These are phyloP conservation scores for Penicillium taxi DNA, from an alignment of 495 filamentous ascomycete species.

Conservation along the genomic window DNA sequence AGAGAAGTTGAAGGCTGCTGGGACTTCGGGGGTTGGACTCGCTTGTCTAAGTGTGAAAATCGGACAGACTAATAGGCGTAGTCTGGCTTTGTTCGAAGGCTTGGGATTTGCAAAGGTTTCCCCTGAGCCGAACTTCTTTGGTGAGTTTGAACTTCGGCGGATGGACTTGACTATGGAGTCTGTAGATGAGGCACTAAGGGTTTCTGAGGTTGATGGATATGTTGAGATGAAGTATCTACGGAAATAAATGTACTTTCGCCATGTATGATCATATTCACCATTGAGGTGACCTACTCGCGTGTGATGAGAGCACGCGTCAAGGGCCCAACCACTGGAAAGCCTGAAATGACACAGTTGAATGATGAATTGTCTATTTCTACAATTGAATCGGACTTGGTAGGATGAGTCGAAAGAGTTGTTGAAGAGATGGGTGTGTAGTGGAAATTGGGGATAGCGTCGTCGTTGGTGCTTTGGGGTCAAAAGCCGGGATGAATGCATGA, in stretches of 20 bases:
- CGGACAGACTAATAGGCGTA: slow-evolving; percentile 44
- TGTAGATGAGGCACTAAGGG: slow-evolving; percentile 18
- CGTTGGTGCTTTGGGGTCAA: too few species aligned
- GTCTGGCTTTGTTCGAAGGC: slow-evolving; percentile 53
- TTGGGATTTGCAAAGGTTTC: slow-evolving; percentile 45
- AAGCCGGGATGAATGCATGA: too few species aligned
- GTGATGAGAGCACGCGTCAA: neutral
- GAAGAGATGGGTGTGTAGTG: too few species aligned
- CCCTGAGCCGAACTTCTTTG: slow-evolving; percentile 55
- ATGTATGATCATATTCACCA: too few species aligned
- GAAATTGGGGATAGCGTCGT: too few species aligned
- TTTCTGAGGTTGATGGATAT: slow-evolving; percentile 33
- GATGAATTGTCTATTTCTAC: too few species aligned
- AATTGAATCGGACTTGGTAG: too few species aligned
- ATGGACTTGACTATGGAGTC: slow-evolving; percentile 20
- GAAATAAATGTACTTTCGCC: neutral
- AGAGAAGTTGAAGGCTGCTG: slow-evolving; percentile 6
- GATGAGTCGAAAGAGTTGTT: too few species aligned
- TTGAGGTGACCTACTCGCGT: too few species aligned
- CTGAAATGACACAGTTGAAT: too few species aligned
- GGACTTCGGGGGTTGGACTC: slow-evolving; percentile 10
- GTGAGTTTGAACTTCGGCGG: slow-evolving; percentile 52
- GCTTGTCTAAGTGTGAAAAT: slow-evolving; percentile 55
- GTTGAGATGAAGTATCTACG: slow-evolving; percentile 32
- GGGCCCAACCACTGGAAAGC: neutral